Base-by-base conservation (phyloP, 2,329 filamentous ascomycete species). In the Exophiala lecanii-corni region DNA sequence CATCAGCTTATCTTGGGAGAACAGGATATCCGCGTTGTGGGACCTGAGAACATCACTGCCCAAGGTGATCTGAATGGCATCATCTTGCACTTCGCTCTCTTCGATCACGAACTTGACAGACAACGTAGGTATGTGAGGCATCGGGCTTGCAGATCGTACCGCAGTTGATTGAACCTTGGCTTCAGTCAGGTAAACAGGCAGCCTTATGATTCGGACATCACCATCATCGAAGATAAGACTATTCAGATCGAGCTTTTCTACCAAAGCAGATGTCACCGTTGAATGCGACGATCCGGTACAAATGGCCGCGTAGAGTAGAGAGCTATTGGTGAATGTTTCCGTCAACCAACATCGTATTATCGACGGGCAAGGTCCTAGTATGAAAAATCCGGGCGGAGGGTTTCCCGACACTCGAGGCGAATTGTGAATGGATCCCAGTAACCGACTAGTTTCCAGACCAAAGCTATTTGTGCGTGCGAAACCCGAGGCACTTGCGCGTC, bases 301-400 rank as follows among this genome's bases (percentile, higher is more conserved):
- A 2, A 97, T 74, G 23, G 89, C 89, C 25, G 89, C 92, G 61
- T 97, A 97, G 4, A 96, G 73, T 12, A 97, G 75, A 7, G 88
- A 84, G 53, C 85, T 82, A 60, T 95, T 91, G 10, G 89, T 91
- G 66, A 94, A 97, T 57, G 87, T 83, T 25, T 82, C 84, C 18
- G 86, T 91, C 55, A 97, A 73, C 89, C 92, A 97, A 69, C 92
- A 98, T 49, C 92, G 84, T 44, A 97, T 86, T 54, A 98, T 95
- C 20, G 89, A 87, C 4, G 92, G 92, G 4, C 94, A 89, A 5
- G 89, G 84, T 9, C 91, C 89, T 12, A 96, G 73, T 39, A 94
- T 77, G 61, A 89, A 88, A 45, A 96, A 74, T 6, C 88, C 87
- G 25, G 89, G 87, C 13, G 89, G 86, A 31, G 91, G 84, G 38